Evolutionary conservation across 306 rosid genomes (phyloP).

Genomic region (Malus fusca): DNA sequence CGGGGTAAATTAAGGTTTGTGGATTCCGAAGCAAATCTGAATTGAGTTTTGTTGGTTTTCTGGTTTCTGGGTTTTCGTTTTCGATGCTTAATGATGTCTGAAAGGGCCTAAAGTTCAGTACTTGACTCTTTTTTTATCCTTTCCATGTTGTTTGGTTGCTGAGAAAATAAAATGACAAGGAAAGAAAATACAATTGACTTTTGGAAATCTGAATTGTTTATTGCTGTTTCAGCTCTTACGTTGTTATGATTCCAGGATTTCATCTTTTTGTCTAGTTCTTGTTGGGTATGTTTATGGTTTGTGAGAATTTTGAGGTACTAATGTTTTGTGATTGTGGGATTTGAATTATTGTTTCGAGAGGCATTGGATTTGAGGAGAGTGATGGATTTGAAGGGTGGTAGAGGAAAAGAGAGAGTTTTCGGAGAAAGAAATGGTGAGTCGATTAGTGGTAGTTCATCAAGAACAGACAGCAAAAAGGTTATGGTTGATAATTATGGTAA

Average conservation of each 20-base stretch:
- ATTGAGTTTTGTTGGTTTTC: conserved; percentile 8
- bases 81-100: conserved; percentile 12
- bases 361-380: neutral
- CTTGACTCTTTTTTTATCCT: conserved; percentile 14
- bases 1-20: neutral
- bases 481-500: conserved; percentile 2
- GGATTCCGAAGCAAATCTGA: conserved; percentile 14
- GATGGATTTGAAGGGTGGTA: conserved; percentile 17
- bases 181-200: neutral
- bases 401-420: conserved; percentile 20
- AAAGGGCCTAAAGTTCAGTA: conserved; percentile 18
- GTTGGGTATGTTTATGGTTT: neutral
- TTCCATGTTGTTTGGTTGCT: conserved; percentile 1
- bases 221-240: neutral
- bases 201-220: neutral
- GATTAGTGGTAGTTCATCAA: conserved; percentile 12
- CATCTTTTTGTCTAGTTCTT: neutral
- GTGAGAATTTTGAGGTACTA: neutral
- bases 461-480: conserved; percentile 19
- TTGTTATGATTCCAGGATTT: neutral
- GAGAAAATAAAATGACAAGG: neutral
- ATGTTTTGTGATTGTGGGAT: conserved; percentile 7
- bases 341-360: neutral
- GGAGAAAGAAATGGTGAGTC: conserved; percentile 16
- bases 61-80: conserved; percentile 13